These are phyloP conservation scores for Adansonia digitata DNA, from an alignment of 345 rosid genomes.

Conservation along the genomic window DNA sequence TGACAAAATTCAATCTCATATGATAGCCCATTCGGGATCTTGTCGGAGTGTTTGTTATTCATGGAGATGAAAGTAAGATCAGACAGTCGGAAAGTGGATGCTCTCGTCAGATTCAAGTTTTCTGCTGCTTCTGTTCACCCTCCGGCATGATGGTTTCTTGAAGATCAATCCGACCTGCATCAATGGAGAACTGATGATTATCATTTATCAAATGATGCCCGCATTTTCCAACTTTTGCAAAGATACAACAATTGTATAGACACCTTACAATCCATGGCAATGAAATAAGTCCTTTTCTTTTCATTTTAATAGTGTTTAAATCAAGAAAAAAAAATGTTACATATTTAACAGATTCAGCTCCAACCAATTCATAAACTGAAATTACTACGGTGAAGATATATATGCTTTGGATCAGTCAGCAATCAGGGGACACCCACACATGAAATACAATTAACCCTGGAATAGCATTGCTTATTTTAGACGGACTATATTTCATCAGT, in stretches of 20 bases:
- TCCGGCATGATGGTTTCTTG: slow-evolving; percentile 47
- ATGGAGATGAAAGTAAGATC: slow-evolving; percentile 4
- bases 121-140: slow-evolving; percentile 42
- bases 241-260: not conserved
- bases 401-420: not conserved
- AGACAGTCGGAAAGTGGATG: not conserved
- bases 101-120: slow-evolving; percentile 29
- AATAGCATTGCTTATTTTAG: not conserved
- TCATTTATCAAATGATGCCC: not conserved
- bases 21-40: not conserved
- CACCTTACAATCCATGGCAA: too few relatives aligned
- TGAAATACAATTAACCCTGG: not conserved
- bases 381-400: not conserved
- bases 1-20: slow-evolving; percentile 12
- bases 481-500: not conserved
- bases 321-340: not conserved
- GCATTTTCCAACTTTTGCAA: not conserved
- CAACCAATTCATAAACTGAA: not conserved
- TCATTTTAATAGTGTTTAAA: not conserved
- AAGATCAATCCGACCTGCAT: slow-evolving; percentile 68
- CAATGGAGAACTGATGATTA: not conserved
- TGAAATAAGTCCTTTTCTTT: not conserved
- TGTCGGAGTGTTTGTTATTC: slow-evolving; percentile 7
- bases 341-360: not conserved
- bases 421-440: not conserved